Evolutionary conservation across 2,329 filamentous ascomycete species (phyloP), one percentile per base, ranked within the genome.

Genomic region (Blumeria graminis): DNA sequence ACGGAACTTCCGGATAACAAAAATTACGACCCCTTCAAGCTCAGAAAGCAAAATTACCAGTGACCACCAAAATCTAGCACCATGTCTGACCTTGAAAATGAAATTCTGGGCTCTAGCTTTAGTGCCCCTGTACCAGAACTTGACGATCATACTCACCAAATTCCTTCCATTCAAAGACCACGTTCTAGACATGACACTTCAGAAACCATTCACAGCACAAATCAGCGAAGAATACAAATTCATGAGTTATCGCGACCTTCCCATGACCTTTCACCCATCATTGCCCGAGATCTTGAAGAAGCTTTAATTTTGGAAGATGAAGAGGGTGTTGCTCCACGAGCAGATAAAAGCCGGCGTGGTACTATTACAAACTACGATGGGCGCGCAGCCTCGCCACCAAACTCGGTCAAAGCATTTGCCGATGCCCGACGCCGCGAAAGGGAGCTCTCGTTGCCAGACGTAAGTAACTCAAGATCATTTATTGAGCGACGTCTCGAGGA

Each of bases 361-460:
- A 63, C 75, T 57, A 71, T 82, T 56, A 75, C 74, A 35, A 77
- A 77, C 1, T 68, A 71, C 28, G 75, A 77, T 22, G 78, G 77
- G 52, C 77, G 86, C 56, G 87, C 86, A 0, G 72, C 78, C 1
- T 96, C 92, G 6, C 90, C 90, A 10, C 92, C 92, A 7, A 98
- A 95, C 68, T 98, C 92, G 0, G 88, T 98, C 55, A 94, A 96
- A 68, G 92, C 92, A 3, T 98, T 98, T 69, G 92, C 92, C 16
- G 86, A 92, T 64, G 86, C 86, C 56, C 83, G 87, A 55, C 85
- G 87, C 58, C 82, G 89, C 58, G 86, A 90, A 66, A 84, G 89
- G 46, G 75, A 79, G 52, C 76, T 78, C 54, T 84, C 81, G 3
- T 67, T 78, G 59, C 58, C 59, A 2, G 65, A 66, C 32, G 89